Percentiles rank a stretch among this genome's conserved stretches.
Evolutionary conservation across 352 stramenopile species (phyloP).

Genomic region (Thalassiosira livingstoniorum): DNA sequence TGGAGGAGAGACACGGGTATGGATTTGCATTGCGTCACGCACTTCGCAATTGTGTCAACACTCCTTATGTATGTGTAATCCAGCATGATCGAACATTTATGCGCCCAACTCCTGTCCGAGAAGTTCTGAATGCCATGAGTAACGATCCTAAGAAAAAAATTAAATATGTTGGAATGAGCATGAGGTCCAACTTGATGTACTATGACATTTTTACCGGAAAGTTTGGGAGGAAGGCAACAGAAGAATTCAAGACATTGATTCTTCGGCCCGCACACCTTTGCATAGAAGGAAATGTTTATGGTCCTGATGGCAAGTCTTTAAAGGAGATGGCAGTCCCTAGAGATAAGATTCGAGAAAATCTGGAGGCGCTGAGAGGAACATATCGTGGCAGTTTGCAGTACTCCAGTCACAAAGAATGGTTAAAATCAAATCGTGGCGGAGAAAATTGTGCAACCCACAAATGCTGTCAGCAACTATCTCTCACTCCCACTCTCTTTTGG

Average conservation of each 20-base stretch:
- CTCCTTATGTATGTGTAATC: slow-evolving; percentile 85
- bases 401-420: slow-evolving; percentile 57
- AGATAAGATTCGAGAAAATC: slow-evolving; percentile 58
- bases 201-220: slow-evolving; percentile 80
- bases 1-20: slow-evolving; percentile 79
- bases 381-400: slow-evolving; percentile 67
- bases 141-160: slow-evolving; percentile 58
- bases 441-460: background rate
- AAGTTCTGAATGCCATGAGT: slow-evolving; percentile 74
- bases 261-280: slow-evolving; percentile 66
- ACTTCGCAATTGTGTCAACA: slow-evolving; percentile 67
- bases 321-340: slow-evolving; percentile 48
- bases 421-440: slow-evolving; percentile 28
- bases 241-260: slow-evolving; percentile 70
- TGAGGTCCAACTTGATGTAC: slow-evolving; percentile 83
- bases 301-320: slow-evolving; percentile 60
- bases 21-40: slow-evolving; percentile 83
- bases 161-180: slow-evolving; percentile 82
- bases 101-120: slow-evolving; percentile 69
- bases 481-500: slow-evolving; percentile 85
- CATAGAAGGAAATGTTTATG: slow-evolving; percentile 66
- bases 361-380: slow-evolving; percentile 51
- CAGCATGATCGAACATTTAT: slow-evolving; percentile 87
- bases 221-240: slow-evolving; percentile 67
- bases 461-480: slow-evolving; percentile 65